Conservation (phyloP, 441 rosid species). For the Rhodomyrtus psidioides region DNA sequence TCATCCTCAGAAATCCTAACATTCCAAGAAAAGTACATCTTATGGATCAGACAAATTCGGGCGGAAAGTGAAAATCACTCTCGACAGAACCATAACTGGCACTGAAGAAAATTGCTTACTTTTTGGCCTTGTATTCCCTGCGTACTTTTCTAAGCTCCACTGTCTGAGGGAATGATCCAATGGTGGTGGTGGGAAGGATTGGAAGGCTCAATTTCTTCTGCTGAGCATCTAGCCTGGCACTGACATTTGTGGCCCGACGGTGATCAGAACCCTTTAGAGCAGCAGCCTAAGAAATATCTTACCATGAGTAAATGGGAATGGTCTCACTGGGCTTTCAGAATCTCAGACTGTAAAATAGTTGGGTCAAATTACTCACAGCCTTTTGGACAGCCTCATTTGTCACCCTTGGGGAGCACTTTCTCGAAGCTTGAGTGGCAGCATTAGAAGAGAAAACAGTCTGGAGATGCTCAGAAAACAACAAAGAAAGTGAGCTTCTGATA, state of each 20-base stretch:
- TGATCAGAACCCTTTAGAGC: conserved; percentile 91
- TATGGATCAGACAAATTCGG: not conserved
- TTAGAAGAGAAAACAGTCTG: conserved; percentile 75
- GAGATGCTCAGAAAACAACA: conserved; percentile 6
- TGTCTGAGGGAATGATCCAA: conserved; percentile 96
- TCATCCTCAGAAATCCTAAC: conserved; percentile 86
- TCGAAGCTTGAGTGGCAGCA: conserved; percentile 76
- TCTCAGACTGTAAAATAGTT: not conserved
- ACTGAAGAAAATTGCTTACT: conserved; percentile 35
- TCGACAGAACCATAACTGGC: not conserved
- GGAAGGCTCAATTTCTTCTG: conserved; percentile 98
- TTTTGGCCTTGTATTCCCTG: conserved; percentile 93
- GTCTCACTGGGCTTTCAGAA: not conserved
- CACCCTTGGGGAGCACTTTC: conserved; percentile 88
- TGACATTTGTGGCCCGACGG: conserved; percentile 77
- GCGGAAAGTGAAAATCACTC: not conserved
- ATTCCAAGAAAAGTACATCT: not conserved
- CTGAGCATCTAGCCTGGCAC: conserved; percentile 85
- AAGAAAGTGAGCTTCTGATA: not conserved
- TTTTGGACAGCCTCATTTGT: conserved; percentile 88
- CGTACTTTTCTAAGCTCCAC: conserved; percentile 90
- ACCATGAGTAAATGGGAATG: not conserved
- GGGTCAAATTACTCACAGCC: conserved; percentile 50
- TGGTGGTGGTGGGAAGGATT: conserved; percentile 90
- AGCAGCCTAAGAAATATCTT: conserved; percentile 51